These are phyloP conservation scores for Termitomyces sp. DNA, from an alignment of 768 basidiomycete genomes.

Conservation along the genomic window DNA sequence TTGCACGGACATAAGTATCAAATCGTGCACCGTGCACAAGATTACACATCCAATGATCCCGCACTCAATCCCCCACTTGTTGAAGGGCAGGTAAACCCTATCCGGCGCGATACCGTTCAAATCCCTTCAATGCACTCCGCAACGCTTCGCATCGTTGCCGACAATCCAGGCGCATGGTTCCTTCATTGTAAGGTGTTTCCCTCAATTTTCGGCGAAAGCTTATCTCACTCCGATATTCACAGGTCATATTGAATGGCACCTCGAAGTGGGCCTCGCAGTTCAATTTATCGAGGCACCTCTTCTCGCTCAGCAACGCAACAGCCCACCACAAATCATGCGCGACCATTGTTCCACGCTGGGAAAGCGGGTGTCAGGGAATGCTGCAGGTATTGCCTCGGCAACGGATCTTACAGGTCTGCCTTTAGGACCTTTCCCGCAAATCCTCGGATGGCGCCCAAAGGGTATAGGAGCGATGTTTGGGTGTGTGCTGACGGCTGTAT, in stretches of 20 bases:
- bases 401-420: slow-evolving; percentile 64
- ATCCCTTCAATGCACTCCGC: slow-evolving; percentile 64
- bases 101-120: slow-evolving; percentile 86
- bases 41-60: slow-evolving; percentile 72
- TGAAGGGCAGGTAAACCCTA: slow-evolving; percentile 80
- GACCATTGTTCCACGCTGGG: slow-evolving; percentile 71
- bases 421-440: slow-evolving; percentile 68
- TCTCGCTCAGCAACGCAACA: slow-evolving; percentile 49
- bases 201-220: not conserved
- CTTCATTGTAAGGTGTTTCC: slow-evolving; percentile 58
- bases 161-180: slow-evolving; percentile 92
- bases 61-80: slow-evolving; percentile 72
- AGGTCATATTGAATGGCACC: slow-evolving; percentile 88
- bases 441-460: slow-evolving; percentile 63
- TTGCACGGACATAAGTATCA: slow-evolving; percentile 86
- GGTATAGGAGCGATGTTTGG: slow-evolving; percentile 77
- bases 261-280: slow-evolving; percentile 78
- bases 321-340: slow-evolving; percentile 50
- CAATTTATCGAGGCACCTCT: slow-evolving; percentile 82
- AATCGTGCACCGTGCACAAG: slow-evolving; percentile 64
- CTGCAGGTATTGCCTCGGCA: slow-evolving; percentile 68
- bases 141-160: slow-evolving; percentile 74
- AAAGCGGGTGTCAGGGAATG: slow-evolving; percentile 70
- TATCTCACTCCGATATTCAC: not conserved
- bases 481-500: slow-evolving; percentile 70